phyloP scores from a whole-genome alignment of 202 grass and related monocot genomes.

The Zizania palustris region DNA sequence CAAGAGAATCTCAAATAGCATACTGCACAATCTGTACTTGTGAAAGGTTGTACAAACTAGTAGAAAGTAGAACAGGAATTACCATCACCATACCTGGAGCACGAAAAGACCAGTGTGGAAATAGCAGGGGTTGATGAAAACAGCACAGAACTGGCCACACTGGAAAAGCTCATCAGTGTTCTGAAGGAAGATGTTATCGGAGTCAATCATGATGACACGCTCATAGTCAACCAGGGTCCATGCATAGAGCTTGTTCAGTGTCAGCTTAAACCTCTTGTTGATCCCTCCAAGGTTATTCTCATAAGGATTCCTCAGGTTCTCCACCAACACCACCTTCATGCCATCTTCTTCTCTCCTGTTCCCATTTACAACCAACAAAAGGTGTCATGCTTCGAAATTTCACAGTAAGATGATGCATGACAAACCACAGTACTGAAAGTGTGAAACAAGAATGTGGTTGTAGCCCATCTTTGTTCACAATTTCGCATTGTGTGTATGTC shows the following conservation, averaged over 20 bases:
- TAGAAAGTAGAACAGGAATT: neutral
- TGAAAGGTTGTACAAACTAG: neutral
- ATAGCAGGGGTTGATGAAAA: constrained; percentile 98
- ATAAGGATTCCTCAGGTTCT: constrained; percentile 95
- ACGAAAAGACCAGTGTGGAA: constrained; percentile 98
- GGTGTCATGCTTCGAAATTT: constrained; percentile 11
- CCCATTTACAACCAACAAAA: neutral
- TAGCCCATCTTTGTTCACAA: neutral
- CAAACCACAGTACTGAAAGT: neutral
- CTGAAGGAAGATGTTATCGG: constrained; percentile 93
- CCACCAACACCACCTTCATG: constrained; percentile 73
- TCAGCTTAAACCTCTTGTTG: constrained; percentile 89
- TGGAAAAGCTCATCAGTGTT: constrained; percentile 96
- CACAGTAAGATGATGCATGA: neutral
- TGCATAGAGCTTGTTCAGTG: constrained; percentile 96
- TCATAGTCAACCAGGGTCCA: constrained; percentile 89
- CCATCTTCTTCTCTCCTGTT: constrained; percentile 88
- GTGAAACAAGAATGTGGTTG: neutral
- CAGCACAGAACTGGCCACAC: constrained; percentile 90
- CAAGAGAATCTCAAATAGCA: constrained; percentile 24
- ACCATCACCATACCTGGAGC: constrained; percentile 62
- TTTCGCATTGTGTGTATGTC: neutral
- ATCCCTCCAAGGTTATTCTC: constrained; percentile 71
- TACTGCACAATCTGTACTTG: neutral
- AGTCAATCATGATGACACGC: constrained; percentile 93